These are phyloP conservation scores for Ambrosia hybrid DNA, from an alignment of 140 eudicot genomes.

Conservation along the genomic window DNA sequence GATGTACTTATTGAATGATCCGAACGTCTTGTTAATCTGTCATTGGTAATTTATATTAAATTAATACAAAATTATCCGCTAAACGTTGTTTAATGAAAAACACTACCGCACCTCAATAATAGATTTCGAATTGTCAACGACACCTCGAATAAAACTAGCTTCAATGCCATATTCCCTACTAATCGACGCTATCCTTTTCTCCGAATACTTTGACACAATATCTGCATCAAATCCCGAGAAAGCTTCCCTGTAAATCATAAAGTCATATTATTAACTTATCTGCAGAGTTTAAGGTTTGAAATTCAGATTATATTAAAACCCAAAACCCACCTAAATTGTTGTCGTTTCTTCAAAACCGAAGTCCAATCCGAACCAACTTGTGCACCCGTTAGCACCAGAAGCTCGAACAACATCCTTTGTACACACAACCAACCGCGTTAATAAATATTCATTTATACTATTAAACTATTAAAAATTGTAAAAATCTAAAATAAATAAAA, in stretches of 20 bases:
- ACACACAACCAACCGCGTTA: constrained; percentile 9
- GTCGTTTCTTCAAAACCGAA: constrained; percentile 71
- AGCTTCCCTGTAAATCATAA: constrained; percentile 53
- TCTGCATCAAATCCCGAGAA: constrained; percentile 82
- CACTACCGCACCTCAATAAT: constrained; percentile 55
- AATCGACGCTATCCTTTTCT: constrained; percentile 57
- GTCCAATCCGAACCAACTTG: constrained; percentile 99
- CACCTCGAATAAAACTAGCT: constrained; percentile 65
- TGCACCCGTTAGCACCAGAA: constrained; percentile 75
- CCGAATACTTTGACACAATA: constrained; percentile 63
- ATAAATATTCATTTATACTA: background rate
- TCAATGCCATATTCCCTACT: constrained; percentile 54
- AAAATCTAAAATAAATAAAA: background rate
- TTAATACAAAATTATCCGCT: background rate
- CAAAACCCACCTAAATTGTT: constrained; percentile 53
- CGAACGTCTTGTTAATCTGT: constrained; percentile 58
- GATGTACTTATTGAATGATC: constrained; percentile 78
- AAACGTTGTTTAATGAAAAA: background rate
- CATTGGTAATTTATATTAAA: background rate
- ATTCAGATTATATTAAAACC: too few species aligned
- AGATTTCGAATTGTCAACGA: constrained; percentile 73
- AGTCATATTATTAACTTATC: too few species aligned
- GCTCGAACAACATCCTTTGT: constrained; percentile 72
- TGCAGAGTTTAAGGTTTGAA: too few species aligned
- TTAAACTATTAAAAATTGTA: background rate